Base-by-base conservation (phyloP, 305 asterid genomes). In the Plantago coronopus region DNA sequence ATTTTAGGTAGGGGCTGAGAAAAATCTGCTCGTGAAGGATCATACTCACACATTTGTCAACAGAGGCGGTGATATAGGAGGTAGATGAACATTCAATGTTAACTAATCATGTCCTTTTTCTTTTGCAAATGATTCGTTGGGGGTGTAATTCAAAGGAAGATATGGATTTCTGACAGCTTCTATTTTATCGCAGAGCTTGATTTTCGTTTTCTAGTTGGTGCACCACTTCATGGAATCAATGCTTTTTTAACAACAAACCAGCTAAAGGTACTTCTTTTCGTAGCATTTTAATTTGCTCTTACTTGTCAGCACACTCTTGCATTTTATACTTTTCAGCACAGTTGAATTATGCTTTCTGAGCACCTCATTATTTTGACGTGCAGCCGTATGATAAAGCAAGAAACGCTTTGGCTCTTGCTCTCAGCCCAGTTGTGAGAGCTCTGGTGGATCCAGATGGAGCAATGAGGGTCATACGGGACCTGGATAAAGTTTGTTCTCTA, bases 371-470 rank as follows among this genome's bases (percentile, higher is more conserved):
- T 60, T 70, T 65, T 73, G 63, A 62, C 66, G 54, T 76, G 71
- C 93, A 94, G 99, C 68, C 83, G 53, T 84, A 73, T 22, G 99
- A 94, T 77, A 89, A 87, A 82, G 96, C 97, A 53, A 85, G 99
- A 83, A 94, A 94, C 76, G 96, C 97, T 23, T 48, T 94, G 67
- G 99, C 97, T 59, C 99, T 94, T 19, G 93, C 99, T 76, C 97
- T 87, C 69, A 94, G 99, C 82, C 99, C 99, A 43, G 97, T 94
- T 59, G 99, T 89, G 27, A 81, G 95, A 71, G 99, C 99, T 68
- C 86, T 94, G 72, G 86, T 94, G 63, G 97, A 94, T 73, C 99
- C 99, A 60, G 93, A 89, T 73, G 97, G 97, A 57, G 99, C 99
- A 64, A 78, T 94, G 85, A 78, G 61, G 83, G 70, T 77, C 70